Base-by-base conservation (phyloP, 371 early-diverging fungal genomes). In the Apophysomyces elegans region DNA sequence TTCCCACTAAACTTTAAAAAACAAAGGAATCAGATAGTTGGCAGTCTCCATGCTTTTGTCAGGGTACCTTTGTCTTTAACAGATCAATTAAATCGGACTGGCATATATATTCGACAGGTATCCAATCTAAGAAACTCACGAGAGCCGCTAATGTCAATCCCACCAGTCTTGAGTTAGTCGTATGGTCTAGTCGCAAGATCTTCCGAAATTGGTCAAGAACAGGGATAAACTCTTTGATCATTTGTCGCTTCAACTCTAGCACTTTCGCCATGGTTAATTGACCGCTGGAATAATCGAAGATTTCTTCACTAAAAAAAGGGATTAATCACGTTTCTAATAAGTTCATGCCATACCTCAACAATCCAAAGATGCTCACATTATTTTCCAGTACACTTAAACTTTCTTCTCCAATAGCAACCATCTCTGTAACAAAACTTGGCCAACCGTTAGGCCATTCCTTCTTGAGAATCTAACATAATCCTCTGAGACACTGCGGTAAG, bases 401-500 rank as follows among this genome's bases (percentile, higher is more conserved):
- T 1, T 90, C 88, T 65, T 90, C 87, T 73, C 94, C 91, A 11
- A 95, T 90, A 16, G 72, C 79, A 12, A 99, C 94, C 62, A 99
- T 88, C 71, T 99, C 99, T 5, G 92, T 86, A 64, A 99, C 95
- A 73, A 99, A 98, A 36, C 84, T 87, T 2, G 99, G 98, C 98
- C 99, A 99, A 69, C 95, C 91, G 62, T 93, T 89, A 4, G 99
- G 99, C 99, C 99, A 99, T 68, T 99, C 99, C 71, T 97, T 95
- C 81, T 99, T 99, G 65, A 98, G 80, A 43, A 99, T 95, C 91
- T 95, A 77, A 39, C 78, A 43, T 72, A 26, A 39, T 46, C 63
- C 50, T 37, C 32, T 60, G 35, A 58, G 16, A 18, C 12, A 2
- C 7, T 6, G 58, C 16, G 5, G 35, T 36, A n/a, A 5, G 6